Evolutionary conservation across 1,139 yeast species (phyloP).

Genomic region (Candida sojae): DNA sequence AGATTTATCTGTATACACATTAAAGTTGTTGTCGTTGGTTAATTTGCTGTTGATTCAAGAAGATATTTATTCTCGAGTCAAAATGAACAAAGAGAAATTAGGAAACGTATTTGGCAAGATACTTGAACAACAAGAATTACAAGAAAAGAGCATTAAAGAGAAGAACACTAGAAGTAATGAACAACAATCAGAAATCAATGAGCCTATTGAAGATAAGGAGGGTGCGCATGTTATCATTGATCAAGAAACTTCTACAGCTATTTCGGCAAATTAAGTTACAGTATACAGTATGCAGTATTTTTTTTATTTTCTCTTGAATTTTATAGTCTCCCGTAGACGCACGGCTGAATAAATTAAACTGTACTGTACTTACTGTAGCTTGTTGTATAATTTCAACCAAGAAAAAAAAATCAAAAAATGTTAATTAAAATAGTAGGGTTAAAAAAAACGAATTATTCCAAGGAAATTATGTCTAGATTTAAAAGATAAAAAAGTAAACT

Average conservation of each 20-base stretch:
- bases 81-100: slow-evolving; percentile 47
- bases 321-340: too few relatives aligned
- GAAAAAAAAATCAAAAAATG: too few relatives aligned
- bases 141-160: slow-evolving; percentile 7
- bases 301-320: too few relatives aligned
- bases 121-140: slow-evolving; percentile 21
- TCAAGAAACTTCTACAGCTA: background rate
- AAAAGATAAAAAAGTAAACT: too few relatives aligned
- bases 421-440: too few relatives aligned
- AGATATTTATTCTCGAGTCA: slow-evolving; percentile 37
- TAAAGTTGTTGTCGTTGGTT: slow-evolving; percentile 50
- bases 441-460: too few relatives aligned
- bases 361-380: too few relatives aligned
- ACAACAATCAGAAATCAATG: background rate
- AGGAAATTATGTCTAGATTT: too few relatives aligned
- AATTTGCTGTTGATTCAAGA: slow-evolving; percentile 39
- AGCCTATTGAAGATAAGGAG: background rate
- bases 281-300: too few relatives aligned
- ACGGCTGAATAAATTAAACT: too few relatives aligned
- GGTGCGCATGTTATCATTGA: background rate
- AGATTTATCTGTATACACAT: slow-evolving; percentile 50
- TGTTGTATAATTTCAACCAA: too few relatives aligned
- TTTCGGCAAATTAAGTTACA: background rate
- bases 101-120: slow-evolving; percentile 41
- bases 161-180: background rate